These are phyloP conservation scores for Tarenaya hassleriana DNA, from an alignment of 345 rosid genomes.

Conservation along the genomic window DNA sequence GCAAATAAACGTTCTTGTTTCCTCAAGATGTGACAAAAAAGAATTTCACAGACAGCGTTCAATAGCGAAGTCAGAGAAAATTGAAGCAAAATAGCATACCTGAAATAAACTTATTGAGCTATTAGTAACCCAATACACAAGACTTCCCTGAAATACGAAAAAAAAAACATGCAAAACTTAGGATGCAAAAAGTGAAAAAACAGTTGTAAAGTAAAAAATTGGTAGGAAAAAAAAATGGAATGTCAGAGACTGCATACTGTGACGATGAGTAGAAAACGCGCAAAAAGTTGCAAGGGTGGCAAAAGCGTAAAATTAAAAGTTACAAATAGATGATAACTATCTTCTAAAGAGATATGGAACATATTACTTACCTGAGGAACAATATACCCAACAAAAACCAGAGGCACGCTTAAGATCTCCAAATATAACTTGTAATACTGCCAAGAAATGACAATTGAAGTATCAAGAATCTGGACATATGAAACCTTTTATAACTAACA, in stretches of 20 bases:
- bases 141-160: conserved; percentile 61
- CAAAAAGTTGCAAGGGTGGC: neutral
- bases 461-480: neutral
- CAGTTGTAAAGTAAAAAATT: no score
- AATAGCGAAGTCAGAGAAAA: conserved; percentile 4
- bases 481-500: neutral
- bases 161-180: conserved; percentile 1
- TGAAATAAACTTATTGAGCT: conserved; percentile 57
- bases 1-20: neutral
- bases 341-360: neutral
- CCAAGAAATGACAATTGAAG: conserved; percentile 29
- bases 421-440: conserved; percentile 63
- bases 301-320: neutral
- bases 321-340: neutral
- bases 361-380: conserved; percentile 63
- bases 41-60: conserved; percentile 2
- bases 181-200: neutral
- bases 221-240: no score
- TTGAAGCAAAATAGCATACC: conserved; percentile 36
- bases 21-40: neutral
- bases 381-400: conserved; percentile 46
- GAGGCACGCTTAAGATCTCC: conserved; percentile 51
- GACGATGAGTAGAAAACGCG: neutral
- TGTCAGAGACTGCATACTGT: no score
- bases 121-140: conserved; percentile 87